A percentile compares a stretch with the other conserved stretches of the same genome.
These are phyloP conservation scores for Aspergillus fumigatus DNA, from an alignment of 2,329 filamentous ascomycete genomes.

Conservation along the genomic window DNA sequence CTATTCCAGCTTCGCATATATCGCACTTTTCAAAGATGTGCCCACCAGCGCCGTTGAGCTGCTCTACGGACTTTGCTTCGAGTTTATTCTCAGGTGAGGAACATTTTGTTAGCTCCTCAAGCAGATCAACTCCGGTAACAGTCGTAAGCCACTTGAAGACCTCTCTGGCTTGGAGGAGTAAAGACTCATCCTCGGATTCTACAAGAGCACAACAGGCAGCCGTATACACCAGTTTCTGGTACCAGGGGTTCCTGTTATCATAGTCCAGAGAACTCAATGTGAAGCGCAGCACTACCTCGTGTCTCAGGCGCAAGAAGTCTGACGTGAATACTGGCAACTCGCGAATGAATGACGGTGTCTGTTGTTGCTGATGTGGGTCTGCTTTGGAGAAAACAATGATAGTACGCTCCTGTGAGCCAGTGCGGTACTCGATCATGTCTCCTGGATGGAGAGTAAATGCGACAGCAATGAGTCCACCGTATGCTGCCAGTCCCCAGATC, in stretches of 20 bases:
- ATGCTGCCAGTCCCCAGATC: constrained; percentile 51
- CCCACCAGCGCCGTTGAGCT: constrained; percentile 18
- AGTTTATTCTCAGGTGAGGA: constrained; percentile 11
- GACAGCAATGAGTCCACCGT: constrained; percentile 45
- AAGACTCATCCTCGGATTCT: constrained; percentile 16
- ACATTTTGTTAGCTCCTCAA: constrained; percentile 30
- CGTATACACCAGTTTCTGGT: constrained; percentile 32
- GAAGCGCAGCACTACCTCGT: constrained; percentile 22
- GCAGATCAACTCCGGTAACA: constrained; percentile 27
- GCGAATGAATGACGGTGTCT: constrained; percentile 1
- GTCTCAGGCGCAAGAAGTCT: constrained; percentile 12
- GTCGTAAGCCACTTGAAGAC: constrained; percentile 24
- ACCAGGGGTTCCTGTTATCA: constrained; percentile 16
- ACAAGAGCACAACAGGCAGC: constrained; percentile 34
- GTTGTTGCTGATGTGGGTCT: constrained; percentile 9
- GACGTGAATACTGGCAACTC: constrained; percentile 11
- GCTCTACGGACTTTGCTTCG: constrained; percentile 19
- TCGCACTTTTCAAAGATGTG: constrained; percentile 47
- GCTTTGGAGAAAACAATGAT: constrained; percentile 34
- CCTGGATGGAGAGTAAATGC: constrained; percentile 53
- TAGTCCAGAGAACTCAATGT: constrained; percentile 23
- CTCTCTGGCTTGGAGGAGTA: constrained; percentile 22
- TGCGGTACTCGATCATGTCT: constrained; percentile 55
- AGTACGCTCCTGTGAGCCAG: constrained; percentile 42
- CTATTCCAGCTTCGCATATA: constrained; percentile 47